A percentile compares a stretch with the other conserved stretches of the same genome.
phyloP scores from a whole-genome alignment of 306 rosid genomes.

The Ceratonia siliqua region DNA sequence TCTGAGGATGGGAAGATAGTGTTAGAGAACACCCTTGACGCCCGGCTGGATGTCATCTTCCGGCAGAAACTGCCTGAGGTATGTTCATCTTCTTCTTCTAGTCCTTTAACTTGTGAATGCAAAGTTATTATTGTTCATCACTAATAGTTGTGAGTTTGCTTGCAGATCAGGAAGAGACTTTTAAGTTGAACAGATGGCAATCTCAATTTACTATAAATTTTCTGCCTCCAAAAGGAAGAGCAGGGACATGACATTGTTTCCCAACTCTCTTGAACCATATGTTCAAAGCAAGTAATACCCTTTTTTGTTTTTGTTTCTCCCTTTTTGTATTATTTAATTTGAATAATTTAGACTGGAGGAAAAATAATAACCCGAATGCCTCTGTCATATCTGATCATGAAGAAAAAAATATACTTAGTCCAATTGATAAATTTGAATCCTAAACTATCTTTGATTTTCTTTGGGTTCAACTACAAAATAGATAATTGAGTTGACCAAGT shows the following conservation, averaged over 20 bases:
- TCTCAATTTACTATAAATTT: no score
- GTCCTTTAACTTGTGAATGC: neutral
- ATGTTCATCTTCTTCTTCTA: neutral
- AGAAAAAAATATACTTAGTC: no score
- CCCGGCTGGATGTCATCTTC: conserved; percentile 56
- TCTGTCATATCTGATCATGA: neutral
- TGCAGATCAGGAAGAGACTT: conserved; percentile 44
- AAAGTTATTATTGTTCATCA: no score
- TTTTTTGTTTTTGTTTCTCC: neutral
- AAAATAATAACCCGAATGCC: neutral
- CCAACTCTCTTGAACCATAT: no score
- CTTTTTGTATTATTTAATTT: neutral
- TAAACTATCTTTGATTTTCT: no score
- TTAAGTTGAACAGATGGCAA: conserved; percentile 18
- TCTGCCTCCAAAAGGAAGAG: no score
- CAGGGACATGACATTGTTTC: no score
- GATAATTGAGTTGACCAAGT: no score
- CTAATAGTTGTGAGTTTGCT: neutral
- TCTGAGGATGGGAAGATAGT: conserved; percentile 74
- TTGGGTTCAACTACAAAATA: no score
- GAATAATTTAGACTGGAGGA: neutral
- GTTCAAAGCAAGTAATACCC: neutral
- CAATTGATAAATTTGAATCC: no score
- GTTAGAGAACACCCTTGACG: conserved; percentile 66
- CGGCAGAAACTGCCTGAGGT: conserved; percentile 58